These are phyloP conservation scores for Kwoniella europaea DNA, from an alignment of 768 basidiomycete species.

Conservation along the genomic window DNA sequence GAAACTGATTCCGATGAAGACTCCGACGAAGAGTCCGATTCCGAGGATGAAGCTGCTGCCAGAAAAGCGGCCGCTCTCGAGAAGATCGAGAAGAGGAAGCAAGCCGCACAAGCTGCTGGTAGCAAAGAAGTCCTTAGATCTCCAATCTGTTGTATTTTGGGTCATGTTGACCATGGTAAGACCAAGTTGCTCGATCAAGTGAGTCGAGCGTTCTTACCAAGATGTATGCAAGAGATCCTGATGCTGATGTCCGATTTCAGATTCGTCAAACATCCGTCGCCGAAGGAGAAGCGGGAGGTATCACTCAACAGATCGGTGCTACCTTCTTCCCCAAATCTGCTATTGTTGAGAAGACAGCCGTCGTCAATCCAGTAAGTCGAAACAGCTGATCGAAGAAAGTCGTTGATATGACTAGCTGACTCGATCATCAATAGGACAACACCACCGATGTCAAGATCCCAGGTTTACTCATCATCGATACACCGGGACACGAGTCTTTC, in stretches of 20 bases:
- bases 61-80: conserved; percentile 83
- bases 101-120: conserved; percentile 81
- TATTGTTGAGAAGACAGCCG: conserved; percentile 87
- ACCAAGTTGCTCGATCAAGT: conserved; percentile 97
- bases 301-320: conserved; percentile 99
- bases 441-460: conserved; percentile 93
- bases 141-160: conserved; percentile 98
- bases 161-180: conserved; percentile 99
- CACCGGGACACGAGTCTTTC: conserved; percentile 99
- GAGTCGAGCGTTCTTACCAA: conserved; percentile 31
- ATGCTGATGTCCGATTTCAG: conserved; percentile 59
- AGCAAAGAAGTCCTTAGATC: conserved; percentile 88
- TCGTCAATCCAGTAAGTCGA: conserved; percentile 77
- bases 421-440: conserved; percentile 64
- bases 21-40: conserved; percentile 51
- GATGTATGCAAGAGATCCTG: background rate
- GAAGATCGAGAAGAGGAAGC: conserved; percentile 75
- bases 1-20: conserved; percentile 50
- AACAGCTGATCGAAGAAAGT: no score
- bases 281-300: conserved; percentile 99
- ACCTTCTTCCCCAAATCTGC: conserved; percentile 98
- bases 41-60: conserved; percentile 62
- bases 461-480: conserved; percentile 93
- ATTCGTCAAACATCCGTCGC: conserved; percentile 99
- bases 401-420: no score